Percentiles rank a stretch among this genome's conserved stretches.
Evolutionary conservation across 2,329 filamentous ascomycete species (phyloP).

Genomic region (Penicillium paneum): DNA sequence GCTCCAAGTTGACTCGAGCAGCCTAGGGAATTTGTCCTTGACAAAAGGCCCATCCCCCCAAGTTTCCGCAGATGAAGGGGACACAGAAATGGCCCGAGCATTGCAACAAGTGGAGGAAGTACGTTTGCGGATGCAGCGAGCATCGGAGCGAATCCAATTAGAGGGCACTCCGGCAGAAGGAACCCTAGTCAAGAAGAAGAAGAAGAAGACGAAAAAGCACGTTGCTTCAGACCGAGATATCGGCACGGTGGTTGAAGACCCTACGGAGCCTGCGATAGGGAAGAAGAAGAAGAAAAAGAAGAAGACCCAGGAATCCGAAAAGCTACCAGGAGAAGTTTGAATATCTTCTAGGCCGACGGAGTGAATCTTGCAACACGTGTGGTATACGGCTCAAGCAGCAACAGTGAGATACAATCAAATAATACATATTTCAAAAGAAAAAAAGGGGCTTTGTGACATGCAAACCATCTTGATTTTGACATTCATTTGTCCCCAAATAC

Average conservation of each 20-base stretch:
- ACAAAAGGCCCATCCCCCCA: conserved; percentile 48
- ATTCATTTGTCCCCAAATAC: background rate
- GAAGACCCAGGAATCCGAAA: background rate
- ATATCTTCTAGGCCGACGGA: background rate
- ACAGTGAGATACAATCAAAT: conserved; percentile 5
- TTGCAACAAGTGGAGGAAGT: conserved; percentile 84
- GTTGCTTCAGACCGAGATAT: background rate
- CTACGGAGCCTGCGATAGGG: background rate
- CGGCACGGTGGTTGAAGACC: background rate
- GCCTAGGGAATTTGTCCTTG: conserved; percentile 69
- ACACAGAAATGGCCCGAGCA: conserved; percentile 83
- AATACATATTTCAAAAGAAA: conserved; percentile 3
- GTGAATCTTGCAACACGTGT: background rate
- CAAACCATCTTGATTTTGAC: background rate
- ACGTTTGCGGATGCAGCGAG: conserved; percentile 73
- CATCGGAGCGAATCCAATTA: conserved; percentile 48
- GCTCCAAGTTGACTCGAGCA: conserved; percentile 83
- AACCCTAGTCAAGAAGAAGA: conserved; percentile 57
- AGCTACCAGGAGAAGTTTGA: background rate
- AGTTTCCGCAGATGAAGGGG: conserved; percentile 60
- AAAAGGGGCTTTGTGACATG: background rate
- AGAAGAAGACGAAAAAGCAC: conserved; percentile 28
- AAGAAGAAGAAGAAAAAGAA: conserved; percentile 9
- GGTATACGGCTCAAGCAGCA: conserved; percentile 1
- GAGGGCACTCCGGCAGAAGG: conserved; percentile 48